These are phyloP conservation scores for barrel medic (Medicago truncatula) DNA, from an alignment of 306 rosid genomes.

Conservation along the genomic window DNA sequence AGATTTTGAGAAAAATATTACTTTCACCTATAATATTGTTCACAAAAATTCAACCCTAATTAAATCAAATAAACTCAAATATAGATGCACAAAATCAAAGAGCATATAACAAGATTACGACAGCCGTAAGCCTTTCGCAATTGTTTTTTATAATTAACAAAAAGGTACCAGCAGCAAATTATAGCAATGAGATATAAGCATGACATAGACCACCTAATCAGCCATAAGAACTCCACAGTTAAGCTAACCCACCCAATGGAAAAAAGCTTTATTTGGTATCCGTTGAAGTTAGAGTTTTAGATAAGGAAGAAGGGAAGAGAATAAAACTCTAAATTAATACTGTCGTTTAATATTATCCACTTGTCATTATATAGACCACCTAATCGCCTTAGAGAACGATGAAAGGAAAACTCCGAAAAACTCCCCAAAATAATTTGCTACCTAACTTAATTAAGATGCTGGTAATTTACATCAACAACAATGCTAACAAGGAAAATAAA, in stretches of 20 bases:
- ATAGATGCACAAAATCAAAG: slow-evolving; percentile 32
- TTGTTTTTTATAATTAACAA: too few species aligned
- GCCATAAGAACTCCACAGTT: neutral
- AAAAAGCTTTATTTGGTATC: neutral
- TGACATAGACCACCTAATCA: neutral
- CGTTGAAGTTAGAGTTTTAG: neutral
- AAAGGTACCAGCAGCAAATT: too few species aligned
- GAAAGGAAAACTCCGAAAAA: neutral
- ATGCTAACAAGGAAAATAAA: neutral
- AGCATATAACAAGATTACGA: neutral
- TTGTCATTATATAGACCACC: neutral
- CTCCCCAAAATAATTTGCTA: neutral
- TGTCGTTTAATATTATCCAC: neutral
- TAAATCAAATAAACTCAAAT: slow-evolving; percentile 33
- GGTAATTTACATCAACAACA: neutral
- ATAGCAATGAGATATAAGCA: too few species aligned
- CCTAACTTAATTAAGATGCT: slow-evolving; percentile 7
- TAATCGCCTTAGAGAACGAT: neutral
- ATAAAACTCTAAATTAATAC: neutral
- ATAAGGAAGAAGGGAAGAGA: neutral
- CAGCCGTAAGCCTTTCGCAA: too few species aligned
- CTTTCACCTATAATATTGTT: slow-evolving; percentile 73
- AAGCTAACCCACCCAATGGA: neutral
- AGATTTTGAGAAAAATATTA: slow-evolving; percentile 67
- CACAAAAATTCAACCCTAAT: slow-evolving; percentile 33